A percentile compares a stretch with the other conserved stretches of the same genome.
Evolutionary conservation across 345 rosid species (phyloP).

Genomic region (Rhodamnia argentea): DNA sequence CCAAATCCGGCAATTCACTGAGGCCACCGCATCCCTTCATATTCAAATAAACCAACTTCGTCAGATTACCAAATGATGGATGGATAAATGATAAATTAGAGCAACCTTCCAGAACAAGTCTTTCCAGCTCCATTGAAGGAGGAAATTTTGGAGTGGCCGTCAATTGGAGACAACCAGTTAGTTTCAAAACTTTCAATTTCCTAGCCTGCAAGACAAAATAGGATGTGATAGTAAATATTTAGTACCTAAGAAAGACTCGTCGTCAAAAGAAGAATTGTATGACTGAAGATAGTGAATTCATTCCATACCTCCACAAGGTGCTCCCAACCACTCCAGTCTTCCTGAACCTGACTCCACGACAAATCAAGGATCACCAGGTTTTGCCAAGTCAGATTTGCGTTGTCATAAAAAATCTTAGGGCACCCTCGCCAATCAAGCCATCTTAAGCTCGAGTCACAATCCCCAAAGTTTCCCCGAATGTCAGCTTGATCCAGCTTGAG

Average conservation of each 20-base stretch:
- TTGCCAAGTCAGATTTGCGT: too few relatives aligned
- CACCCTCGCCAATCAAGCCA: background rate
- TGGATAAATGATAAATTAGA: too few relatives aligned
- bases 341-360: fast-evolving
- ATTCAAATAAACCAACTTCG: background rate
- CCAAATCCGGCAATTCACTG: background rate
- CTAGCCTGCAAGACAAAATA: background rate
- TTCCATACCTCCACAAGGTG: fast-evolving
- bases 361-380: background rate
- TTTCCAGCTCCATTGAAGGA: too few relatives aligned
- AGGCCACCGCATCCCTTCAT: background rate
- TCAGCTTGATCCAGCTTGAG: background rate
- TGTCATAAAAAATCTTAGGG: fast-evolving
- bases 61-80: too few relatives aligned
- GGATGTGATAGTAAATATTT: too few relatives aligned
- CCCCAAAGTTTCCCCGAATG: fast-evolving
- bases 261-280: fast-evolving
- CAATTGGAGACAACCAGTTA: background rate
- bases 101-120: too few relatives aligned
- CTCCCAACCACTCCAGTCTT: background rate
- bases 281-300: background rate
- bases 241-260: fast-evolving
- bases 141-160: fast-evolving
- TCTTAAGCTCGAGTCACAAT: background rate
- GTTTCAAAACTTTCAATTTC: too few relatives aligned